These are phyloP conservation scores for Fusarium algeriense DNA, from an alignment of 2,329 filamentous ascomycete genomes.

Conservation along the genomic window DNA sequence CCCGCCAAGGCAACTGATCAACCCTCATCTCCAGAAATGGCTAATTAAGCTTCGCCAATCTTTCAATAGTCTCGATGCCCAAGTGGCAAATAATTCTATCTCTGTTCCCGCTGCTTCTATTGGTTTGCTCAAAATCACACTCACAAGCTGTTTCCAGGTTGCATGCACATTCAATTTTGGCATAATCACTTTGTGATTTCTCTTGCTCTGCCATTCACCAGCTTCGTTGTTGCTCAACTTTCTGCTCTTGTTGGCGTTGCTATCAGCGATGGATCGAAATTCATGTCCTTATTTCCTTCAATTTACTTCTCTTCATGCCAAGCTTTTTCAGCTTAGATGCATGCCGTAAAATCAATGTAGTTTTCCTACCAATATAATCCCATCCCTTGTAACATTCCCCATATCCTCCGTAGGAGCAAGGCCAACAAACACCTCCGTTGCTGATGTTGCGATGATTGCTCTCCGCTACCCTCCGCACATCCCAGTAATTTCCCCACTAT, in stretches of 20 bases:
- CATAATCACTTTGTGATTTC: slow-evolving; percentile 10
- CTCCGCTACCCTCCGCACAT: slow-evolving; percentile 32
- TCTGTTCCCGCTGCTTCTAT: not conserved
- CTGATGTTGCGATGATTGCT: slow-evolving; percentile 38
- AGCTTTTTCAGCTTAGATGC: slow-evolving; percentile 17
- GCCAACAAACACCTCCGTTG: slow-evolving; percentile 26
- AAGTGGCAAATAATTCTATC: slow-evolving; percentile 28
- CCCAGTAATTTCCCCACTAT: slow-evolving; percentile 33
- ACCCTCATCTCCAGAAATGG: slow-evolving; percentile 4
- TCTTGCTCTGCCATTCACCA: slow-evolving; percentile 1
- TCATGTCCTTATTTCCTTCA: slow-evolving; percentile 3
- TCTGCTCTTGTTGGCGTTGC: not conserved
- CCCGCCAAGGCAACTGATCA: slow-evolving; percentile 16
- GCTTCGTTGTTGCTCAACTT: slow-evolving; percentile 2
- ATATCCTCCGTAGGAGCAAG: slow-evolving; percentile 19
- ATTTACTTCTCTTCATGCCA: slow-evolving; percentile 25
- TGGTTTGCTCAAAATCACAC: slow-evolving; percentile 3
- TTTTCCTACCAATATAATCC: slow-evolving; percentile 24
- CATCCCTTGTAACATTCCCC: slow-evolving; percentile 23
- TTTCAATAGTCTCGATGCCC: slow-evolving; percentile 36
- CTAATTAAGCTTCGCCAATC: slow-evolving; percentile 29
- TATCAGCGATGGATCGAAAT: not conserved
- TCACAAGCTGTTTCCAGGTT: not conserved
- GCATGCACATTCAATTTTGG: not conserved
- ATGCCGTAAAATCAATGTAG: slow-evolving; percentile 27